These are phyloP conservation scores for Cucurbita argyrosperma DNA, from an alignment of 306 rosid species.

Conservation along the genomic window DNA sequence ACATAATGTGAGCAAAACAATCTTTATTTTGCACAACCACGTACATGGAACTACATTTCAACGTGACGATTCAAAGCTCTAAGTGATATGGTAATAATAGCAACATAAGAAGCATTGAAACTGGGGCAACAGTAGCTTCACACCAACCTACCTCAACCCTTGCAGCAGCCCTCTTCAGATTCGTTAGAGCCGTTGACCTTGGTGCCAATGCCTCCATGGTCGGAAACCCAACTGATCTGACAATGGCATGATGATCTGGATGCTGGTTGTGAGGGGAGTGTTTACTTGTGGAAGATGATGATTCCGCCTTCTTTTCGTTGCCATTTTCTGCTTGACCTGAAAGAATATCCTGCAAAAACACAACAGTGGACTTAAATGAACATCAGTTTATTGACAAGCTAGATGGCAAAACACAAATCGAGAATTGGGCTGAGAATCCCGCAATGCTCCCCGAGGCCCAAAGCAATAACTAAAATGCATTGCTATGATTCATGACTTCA, in stretches of 20 bases:
- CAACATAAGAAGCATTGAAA: neutral
- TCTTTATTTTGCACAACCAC: neutral
- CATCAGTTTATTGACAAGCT: neutral
- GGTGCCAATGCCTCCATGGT: neutral
- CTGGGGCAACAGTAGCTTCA: neutral
- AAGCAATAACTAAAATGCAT: neutral
- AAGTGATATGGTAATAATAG: neutral
- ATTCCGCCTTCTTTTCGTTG: slow-evolving; percentile 26
- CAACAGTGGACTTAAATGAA: slow-evolving; percentile 5
- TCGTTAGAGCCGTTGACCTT: slow-evolving; percentile 1
- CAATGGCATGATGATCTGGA: neutral
- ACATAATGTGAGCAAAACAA: neutral
- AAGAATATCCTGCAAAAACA: slow-evolving; percentile 32
- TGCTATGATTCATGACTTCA: neutral
- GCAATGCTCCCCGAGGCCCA: neutral
- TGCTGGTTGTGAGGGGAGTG: slow-evolving; percentile 16
- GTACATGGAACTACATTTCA: slow-evolving; percentile 1
- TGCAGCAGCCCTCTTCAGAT: slow-evolving; percentile 31
- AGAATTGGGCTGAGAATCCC: neutral
- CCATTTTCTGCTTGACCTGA: slow-evolving; percentile 31
- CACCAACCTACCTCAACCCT: slow-evolving; percentile 57
- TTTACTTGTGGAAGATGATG: slow-evolving; percentile 22
- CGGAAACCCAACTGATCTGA: slow-evolving; percentile 1
- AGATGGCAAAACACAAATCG: neutral
- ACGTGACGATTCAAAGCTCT: neutral